These are phyloP conservation scores for Amanita subjunquillea DNA, from an alignment of 768 basidiomycete genomes.

Conservation along the genomic window DNA sequence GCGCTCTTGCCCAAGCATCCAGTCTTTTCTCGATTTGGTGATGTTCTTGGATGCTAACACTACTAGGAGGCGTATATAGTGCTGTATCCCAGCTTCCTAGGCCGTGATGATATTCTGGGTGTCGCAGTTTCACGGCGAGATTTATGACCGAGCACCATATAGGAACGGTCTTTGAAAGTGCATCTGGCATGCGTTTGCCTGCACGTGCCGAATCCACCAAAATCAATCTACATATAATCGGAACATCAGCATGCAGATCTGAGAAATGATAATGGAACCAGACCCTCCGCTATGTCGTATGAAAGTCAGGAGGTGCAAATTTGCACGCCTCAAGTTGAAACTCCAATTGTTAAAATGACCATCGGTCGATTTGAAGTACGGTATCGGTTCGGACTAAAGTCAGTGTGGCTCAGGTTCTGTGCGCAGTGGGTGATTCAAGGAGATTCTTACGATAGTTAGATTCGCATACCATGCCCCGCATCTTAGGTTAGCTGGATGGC, in stretches of 20 bases:
- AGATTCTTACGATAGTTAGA: slow-evolving; percentile 41
- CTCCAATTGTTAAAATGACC: slow-evolving; percentile 81
- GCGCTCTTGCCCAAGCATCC: slow-evolving; percentile 55
- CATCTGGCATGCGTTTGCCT: slow-evolving; percentile 92
- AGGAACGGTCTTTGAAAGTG: slow-evolving; percentile 86
- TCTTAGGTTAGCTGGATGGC: slow-evolving; percentile 67
- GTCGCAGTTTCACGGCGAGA: slow-evolving; percentile 34
- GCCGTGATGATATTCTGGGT: slow-evolving; percentile 12
- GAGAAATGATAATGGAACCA: slow-evolving; percentile 11
- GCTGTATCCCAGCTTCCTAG: slow-evolving; percentile 36
- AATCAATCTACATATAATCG: slow-evolving; percentile 42
- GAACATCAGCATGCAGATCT: slow-evolving; percentile 1
- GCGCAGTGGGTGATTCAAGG: neutral
- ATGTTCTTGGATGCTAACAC: slow-evolving; percentile 70
- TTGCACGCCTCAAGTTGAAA: slow-evolving; percentile 77
- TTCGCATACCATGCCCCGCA: slow-evolving; percentile 94
- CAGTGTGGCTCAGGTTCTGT: neutral
- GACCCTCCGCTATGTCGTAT: slow-evolving; percentile 52
- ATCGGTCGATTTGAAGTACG: slow-evolving; percentile 90
- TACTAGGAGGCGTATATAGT: slow-evolving; percentile 62
- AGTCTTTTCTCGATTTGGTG: slow-evolving; percentile 60
- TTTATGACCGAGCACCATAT: slow-evolving; percentile 94
- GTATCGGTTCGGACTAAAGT: slow-evolving; percentile 21
- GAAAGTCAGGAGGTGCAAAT: slow-evolving; percentile 64
- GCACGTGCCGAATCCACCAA: slow-evolving; percentile 89